Evolutionary conservation across 2,329 filamentous ascomycete species (phyloP), one percentile per base, ranked within the genome.

Genomic region (Dothidotthia symphoricarpi): DNA sequence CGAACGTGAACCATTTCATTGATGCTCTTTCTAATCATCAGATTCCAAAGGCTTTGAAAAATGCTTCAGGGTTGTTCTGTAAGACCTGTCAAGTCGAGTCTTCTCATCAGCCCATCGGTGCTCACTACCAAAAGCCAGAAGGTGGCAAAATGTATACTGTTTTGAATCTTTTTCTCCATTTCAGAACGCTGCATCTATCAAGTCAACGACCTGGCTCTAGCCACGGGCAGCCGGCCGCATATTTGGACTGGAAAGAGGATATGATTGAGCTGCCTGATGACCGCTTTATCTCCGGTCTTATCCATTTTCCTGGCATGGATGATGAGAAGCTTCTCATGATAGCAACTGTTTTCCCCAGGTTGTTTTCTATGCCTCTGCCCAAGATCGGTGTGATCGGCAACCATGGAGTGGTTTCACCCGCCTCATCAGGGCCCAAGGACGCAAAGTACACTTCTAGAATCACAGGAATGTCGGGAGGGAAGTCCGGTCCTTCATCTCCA

Each of bases 181-280:
- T 78, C 44, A 77, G 75, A 39, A 76, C 82, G 47, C 80, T 81
- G 39, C 75, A 80, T 59, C 51, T 67, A 44, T 42, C 60, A 17
- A 28, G 39, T 14, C 47, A 51, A 26, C 43, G 49, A 19, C 41
- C 51, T 15, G 47, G 48, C 5, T 51, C 49, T 39, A 51, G 41
- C 24, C 55, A 53, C 36, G 57, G 60, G 33, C 55, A 55, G 19
- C 43, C 41, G 8, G 15, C 48, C 13, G 26, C 45, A 16, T 51
- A 58, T 9, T 53, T 69, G 19, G 75, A 82, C 51, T 83, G 80
- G 80, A 76, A 74, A 42, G 70, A 69, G 39, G 73, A 81, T 41
- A 81, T 83, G 78, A 73, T 84, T 35, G 73, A 78, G 47, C 65
- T 83, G 28, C 80, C 80, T 1, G 74, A 77, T 45, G 64, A 69